Evolutionary conservation across 2,329 filamentous ascomycete genomes (phyloP).

Genomic region (Ophiostoma montium): DNA sequence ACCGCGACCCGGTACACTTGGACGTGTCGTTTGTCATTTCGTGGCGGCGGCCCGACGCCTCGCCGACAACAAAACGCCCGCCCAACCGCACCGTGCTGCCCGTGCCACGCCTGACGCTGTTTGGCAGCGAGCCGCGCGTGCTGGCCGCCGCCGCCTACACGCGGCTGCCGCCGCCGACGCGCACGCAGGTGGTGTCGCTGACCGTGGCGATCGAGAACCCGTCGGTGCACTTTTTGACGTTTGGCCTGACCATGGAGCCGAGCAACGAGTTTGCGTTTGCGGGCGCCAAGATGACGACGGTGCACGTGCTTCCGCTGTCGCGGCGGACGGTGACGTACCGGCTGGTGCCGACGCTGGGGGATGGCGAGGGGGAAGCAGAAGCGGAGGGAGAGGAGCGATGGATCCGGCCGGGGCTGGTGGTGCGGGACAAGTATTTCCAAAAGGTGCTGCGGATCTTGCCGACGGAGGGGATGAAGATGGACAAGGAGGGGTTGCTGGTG

Average conservation of each 20-base stretch:
- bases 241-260: slow-evolving; percentile 83
- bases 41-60: slow-evolving; percentile 48
- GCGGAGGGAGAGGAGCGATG: slow-evolving; percentile 30
- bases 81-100: slow-evolving; percentile 54
- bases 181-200: slow-evolving; percentile 18
- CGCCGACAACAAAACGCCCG: slow-evolving; percentile 7
- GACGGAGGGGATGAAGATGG: slow-evolving; percentile 57
- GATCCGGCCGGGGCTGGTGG: slow-evolving; percentile 58
- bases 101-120: slow-evolving; percentile 66
- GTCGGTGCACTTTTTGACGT: slow-evolving; percentile 86
- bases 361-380: neutral
- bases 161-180: neutral
- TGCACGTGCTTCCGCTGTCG: slow-evolving; percentile 74
- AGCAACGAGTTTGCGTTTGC: slow-evolving; percentile 89
- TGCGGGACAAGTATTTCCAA: slow-evolving; percentile 85
- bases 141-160: slow-evolving; percentile 43
- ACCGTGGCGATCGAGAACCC: slow-evolving; percentile 74
- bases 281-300: slow-evolving; percentile 63
- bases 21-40: slow-evolving; percentile 61
- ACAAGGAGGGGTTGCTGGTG: slow-evolving; percentile 51
- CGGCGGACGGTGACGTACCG: slow-evolving; percentile 60
- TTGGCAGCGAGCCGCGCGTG: slow-evolving; percentile 76
- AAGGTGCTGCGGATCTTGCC: slow-evolving; percentile 73
- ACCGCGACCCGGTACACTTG: slow-evolving; percentile 59
- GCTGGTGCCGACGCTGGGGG: slow-evolving; percentile 49